These are phyloP conservation scores for Fusarium hostae DNA, from an alignment of 2,329 filamentous ascomycete genomes.

Conservation along the genomic window DNA sequence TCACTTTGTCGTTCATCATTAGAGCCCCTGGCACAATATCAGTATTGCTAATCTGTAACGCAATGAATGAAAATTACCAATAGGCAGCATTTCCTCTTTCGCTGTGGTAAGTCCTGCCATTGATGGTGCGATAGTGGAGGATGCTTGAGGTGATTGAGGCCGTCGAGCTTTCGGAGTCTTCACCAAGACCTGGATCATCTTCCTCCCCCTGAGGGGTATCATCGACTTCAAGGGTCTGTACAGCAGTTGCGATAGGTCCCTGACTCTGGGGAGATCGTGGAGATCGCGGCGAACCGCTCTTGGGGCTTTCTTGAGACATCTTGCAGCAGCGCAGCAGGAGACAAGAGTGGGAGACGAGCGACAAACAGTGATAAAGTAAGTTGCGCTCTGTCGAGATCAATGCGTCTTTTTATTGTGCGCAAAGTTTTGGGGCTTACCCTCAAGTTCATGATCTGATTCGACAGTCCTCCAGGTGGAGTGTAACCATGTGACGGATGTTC, in stretches of 20 bases:
- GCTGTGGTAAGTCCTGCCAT: slow-evolving; percentile 15
- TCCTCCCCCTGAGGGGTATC: background rate
- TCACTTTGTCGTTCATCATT: slow-evolving; percentile 23
- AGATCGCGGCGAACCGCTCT: slow-evolving; percentile 1
- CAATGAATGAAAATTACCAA: background rate
- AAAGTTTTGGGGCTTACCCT: background rate
- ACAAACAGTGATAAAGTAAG: background rate
- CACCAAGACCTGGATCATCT: slow-evolving; percentile 14
- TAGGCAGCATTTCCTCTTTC: slow-evolving; percentile 21
- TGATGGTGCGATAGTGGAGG: slow-evolving; percentile 21
- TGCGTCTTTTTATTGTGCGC: background rate
- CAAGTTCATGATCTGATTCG: slow-evolving; percentile 14
- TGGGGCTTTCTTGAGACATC: slow-evolving; percentile 3
- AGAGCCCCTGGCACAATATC: background rate
- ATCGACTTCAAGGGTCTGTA: slow-evolving; percentile 2
- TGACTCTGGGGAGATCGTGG: background rate
- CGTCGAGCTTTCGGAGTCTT: slow-evolving; percentile 10
- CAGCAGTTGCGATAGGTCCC: background rate
- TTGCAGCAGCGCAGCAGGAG: background rate
- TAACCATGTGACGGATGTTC: background rate
- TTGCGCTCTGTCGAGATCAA: background rate
- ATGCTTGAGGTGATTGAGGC: slow-evolving; percentile 20
- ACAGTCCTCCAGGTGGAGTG: background rate
- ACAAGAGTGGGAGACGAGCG: background rate
- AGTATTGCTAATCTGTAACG: background rate